Base-by-base conservation (phyloP, 805 yeast genomes). In the Candida adriatica region DNA sequence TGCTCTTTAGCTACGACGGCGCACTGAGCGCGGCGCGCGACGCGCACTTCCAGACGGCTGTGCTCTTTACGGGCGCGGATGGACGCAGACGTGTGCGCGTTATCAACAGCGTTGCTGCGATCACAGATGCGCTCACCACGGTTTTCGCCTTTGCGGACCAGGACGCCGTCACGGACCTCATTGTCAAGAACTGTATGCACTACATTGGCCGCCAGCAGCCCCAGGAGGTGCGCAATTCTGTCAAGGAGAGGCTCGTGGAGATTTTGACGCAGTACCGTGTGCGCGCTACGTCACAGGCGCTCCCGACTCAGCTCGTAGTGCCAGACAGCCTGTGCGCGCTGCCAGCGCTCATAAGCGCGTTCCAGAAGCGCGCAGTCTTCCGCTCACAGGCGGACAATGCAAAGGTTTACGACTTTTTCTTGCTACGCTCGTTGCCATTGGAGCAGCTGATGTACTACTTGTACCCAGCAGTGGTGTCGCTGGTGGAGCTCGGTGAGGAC, bases 1-100 rank as follows among this genome's bases (percentile, higher is more conserved):
- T 84, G 2, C 66, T 85, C 31, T 74, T 90, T 46, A 68, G 68
- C 28, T 81, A 84, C 49, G 96, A 87, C 49, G 86, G 86, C 4
- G 75, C 74, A 38, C 62, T 86, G 20, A 73, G 77, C 36, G 64
- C 81, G 2, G 74, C 74, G 38, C 66, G 70, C 23, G 96, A 87
- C 54, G 82, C 85, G 15, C 92, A 86, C 54, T 85, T 90, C 63
- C 98, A 92, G 58, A 81, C 84, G 2, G 96, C 97, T 0, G 45
- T 92, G 17, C 61, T 92, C 34, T 90, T 87, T 53, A 88, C 96
- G 1, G 82, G 86, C 28, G 50, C 66, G 2, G 66, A 67, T 29
- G 98, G 98, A 15, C 58, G 66, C 7, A 65, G 96, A 43, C 79
- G 84, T 46, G 90, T 92, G 11, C 70, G 98, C 40, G 87, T 87